phyloP scores from a whole-genome alignment of 1,139 yeast species.

The Pichia sp. region DNA sequence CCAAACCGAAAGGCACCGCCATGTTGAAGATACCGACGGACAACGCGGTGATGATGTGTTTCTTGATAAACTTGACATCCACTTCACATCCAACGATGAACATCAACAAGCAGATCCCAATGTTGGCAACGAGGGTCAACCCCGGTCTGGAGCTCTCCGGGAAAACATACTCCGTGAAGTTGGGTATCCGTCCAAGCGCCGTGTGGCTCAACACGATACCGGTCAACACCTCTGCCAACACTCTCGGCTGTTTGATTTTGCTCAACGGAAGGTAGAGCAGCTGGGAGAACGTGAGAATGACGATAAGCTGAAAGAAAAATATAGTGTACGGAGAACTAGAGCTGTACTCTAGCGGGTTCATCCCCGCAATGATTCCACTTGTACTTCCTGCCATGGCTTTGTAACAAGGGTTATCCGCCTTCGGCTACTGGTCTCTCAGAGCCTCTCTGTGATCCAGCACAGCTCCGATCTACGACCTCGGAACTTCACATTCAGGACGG shows the following conservation, averaged over 20 bases:
- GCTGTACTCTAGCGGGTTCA: slow-evolving; percentile 59
- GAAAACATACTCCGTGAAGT: slow-evolving; percentile 59
- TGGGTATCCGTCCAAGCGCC: slow-evolving; percentile 65
- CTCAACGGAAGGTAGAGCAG: slow-evolving; percentile 55
- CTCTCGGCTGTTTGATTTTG: slow-evolving; percentile 64
- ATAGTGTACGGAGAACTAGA: slow-evolving; percentile 54
- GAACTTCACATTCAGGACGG: not conserved
- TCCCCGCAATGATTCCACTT: slow-evolving; percentile 62
- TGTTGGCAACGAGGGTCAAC: slow-evolving; percentile 60
- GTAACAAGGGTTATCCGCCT: not conserved
- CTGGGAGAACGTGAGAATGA: slow-evolving; percentile 52
- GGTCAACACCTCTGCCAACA: slow-evolving; percentile 71
- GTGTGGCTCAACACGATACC: slow-evolving; percentile 71
- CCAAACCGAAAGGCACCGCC: slow-evolving; percentile 74
- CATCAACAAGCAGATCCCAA: slow-evolving; percentile 68
- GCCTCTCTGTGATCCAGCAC: not conserved
- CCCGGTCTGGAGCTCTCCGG: slow-evolving; percentile 60
- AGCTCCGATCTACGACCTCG: too few relatives aligned
- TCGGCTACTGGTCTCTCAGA: too few relatives aligned
- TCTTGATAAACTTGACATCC: slow-evolving; percentile 57
- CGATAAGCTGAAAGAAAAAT: slow-evolving; percentile 55
- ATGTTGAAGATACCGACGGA: slow-evolving; percentile 66
- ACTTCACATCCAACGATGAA: slow-evolving; percentile 78
- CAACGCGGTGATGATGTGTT: slow-evolving; percentile 55
- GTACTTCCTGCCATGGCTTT: slow-evolving; percentile 11